Evolutionary conservation across 257 asterid species (phyloP), one percentile per base, ranked within the genome.

Genomic region (Ajuga chamaepitys): DNA sequence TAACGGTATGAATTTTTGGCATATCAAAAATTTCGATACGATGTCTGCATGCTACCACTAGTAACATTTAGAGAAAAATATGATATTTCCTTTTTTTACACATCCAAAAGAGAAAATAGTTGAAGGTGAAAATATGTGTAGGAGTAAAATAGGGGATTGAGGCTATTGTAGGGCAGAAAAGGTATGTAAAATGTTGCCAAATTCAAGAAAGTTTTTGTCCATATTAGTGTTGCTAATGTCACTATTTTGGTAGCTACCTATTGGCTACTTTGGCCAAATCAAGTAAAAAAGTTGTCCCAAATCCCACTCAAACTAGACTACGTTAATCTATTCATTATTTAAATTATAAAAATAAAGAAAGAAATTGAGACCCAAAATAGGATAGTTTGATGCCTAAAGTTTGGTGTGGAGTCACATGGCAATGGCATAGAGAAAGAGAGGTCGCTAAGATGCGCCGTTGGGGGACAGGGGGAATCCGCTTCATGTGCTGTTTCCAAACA

Each of bases 401-500:
- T 20, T 32, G 21, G n/a, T n/a, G n/a, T n/a, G n/a, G n/a, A n/a
- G n/a, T n/a, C n/a, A n/a, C n/a, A n/a, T n/a, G n/a, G n/a, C n/a
- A n/a, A n/a, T n/a, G n/a, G n/a, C n/a, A n/a, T 6, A 32, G 18
- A 25, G 7, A 58, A 13, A 25, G n/a, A 57, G 58, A 35, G 32
- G 9, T 48, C 66, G 24, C 75, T 56, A 68, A 62, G 42, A 62
- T 62, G 78, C 67, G 74, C 75, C 74, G 78, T 61, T 47, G 73
- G 73, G 75, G 72, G 75, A 70, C 80, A 75, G 70, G 57, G 37
- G 71, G 76, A 70, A 70, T 58, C 74, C 30, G 67, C 66, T n/a
- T 40, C 80, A 75, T 75, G 80, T 75, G 80, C 63, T 13, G 42
- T n/a, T n/a, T n/a, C n/a, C n/a, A n/a, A n/a, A n/a, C n/a, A n/a